Conservation (phyloP, 176 grass and related monocot species). For the Eragrostis nindensis region DNA sequence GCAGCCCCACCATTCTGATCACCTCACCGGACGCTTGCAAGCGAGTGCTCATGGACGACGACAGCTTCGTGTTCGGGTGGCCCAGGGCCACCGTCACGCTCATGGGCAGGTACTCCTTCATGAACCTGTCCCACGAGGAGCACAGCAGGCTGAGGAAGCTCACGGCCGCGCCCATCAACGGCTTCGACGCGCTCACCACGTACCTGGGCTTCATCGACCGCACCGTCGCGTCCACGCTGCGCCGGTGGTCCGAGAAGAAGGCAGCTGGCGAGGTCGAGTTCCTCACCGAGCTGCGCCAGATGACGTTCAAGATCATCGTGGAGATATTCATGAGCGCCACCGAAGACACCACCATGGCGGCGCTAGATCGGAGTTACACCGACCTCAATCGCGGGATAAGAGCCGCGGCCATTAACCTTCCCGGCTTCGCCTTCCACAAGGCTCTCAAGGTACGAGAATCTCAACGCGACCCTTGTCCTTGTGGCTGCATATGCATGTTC, state of each 20-base stretch:
- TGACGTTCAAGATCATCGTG: conserved; percentile 86
- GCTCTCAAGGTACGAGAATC: no score
- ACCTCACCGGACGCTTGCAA: conserved; percentile 58
- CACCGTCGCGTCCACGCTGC: no score
- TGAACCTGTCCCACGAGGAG: no score
- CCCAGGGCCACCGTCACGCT: conserved; percentile 64
- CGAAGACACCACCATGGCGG: conserved; percentile 36
- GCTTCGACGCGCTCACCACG: no score
- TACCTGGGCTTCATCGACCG: no score
- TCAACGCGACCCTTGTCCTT: no score
- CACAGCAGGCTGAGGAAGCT: no score
- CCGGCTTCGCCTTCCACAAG: conserved; percentile 72
- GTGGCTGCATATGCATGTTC: no score
- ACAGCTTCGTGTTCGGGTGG: conserved; percentile 61
- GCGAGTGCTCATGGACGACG: conserved; percentile 78
- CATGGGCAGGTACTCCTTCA: no score
- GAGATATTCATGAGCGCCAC: conserved; percentile 70
- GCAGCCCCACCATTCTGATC: conserved; percentile 64
- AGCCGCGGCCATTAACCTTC: conserved; percentile 86
- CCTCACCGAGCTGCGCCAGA: conserved; percentile 56
- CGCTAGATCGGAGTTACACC: conserved; percentile 75
- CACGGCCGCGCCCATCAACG: no score
- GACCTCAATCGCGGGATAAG: conserved; percentile 85
- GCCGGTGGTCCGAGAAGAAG: no score
- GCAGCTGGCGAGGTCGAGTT: no score